A percentile compares a stretch with the other conserved stretches of the same genome.
phyloP scores from a whole-genome alignment of 73 alveolate species.

The Tetrahymena borealis region DNA sequence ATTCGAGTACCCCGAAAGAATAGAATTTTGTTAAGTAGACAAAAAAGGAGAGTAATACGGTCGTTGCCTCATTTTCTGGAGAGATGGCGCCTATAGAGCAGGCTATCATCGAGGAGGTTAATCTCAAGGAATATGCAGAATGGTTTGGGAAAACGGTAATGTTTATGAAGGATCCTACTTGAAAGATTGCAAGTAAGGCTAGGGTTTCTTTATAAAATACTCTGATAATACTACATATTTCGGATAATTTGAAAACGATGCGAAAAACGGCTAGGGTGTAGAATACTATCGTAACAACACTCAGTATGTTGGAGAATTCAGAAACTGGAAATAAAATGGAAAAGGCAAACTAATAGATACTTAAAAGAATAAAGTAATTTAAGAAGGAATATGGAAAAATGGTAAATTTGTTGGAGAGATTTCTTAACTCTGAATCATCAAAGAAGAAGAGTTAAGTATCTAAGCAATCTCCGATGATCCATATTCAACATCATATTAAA shows the following conservation, averaged over 20 bases:
- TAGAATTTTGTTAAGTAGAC: background rate
- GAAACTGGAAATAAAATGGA: background rate
- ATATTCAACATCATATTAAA: background rate
- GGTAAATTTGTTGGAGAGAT: background rate
- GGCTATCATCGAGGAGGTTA: background rate
- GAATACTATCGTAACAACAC: background rate
- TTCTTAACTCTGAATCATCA: background rate
- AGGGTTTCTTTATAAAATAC: background rate
- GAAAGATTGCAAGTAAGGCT: background rate
- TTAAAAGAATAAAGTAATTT: background rate
- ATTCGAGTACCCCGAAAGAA: background rate
- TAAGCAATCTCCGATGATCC: too few relatives aligned
- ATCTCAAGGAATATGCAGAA: background rate
- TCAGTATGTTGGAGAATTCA: background rate
- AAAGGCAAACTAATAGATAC: background rate
- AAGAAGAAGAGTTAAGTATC: background rate
- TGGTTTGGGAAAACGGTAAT: background rate
- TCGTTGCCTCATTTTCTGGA: background rate
- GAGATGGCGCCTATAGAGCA: background rate
- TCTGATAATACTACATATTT: background rate
- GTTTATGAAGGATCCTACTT: background rate
- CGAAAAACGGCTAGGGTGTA: background rate
- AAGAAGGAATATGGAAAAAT: background rate
- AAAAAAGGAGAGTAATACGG: background rate
- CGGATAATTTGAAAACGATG: background rate